Conservation (phyloP, 2,329 filamentous ascomycete species). For the Pyrenophora graminea region DNA sequence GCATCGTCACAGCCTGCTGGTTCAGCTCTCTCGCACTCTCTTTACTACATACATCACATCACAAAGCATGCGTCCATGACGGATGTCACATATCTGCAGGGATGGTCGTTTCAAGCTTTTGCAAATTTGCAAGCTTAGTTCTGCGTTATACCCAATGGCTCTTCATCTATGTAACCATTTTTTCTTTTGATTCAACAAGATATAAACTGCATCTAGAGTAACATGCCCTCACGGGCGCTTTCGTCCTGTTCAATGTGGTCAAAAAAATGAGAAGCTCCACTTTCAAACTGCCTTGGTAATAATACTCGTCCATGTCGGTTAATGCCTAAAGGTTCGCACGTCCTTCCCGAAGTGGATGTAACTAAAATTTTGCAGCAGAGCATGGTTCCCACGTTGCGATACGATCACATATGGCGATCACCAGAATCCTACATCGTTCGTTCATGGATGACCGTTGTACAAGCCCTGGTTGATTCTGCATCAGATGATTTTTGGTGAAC, state of each 20-base stretch:
- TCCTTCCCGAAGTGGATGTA: neutral
- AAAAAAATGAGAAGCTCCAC: neutral
- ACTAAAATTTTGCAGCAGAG: neutral
- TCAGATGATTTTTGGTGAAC: too few relatives aligned
- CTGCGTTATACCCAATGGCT: conserved; percentile 22
- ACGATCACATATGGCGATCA: too few relatives aligned
- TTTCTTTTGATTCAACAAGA: neutral
- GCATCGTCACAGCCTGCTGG: neutral
- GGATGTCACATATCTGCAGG: conserved; percentile 2
- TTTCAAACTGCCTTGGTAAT: neutral
- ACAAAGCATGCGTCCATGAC: neutral
- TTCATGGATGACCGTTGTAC: too few relatives aligned
- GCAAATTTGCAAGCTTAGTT: conserved; percentile 10
- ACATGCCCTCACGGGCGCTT: conserved; percentile 19
- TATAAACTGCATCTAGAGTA: conserved; percentile 20
- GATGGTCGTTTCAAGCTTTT: conserved; percentile 10
- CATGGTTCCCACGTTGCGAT: too few relatives aligned
- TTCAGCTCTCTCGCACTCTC: neutral
- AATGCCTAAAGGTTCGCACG: neutral
- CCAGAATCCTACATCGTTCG: too few relatives aligned
- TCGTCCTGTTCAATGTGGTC: neutral
- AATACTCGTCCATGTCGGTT: neutral
- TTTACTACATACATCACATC: neutral
- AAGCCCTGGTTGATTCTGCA: too few relatives aligned
- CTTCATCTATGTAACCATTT: neutral